Evolutionary conservation across 2,329 filamentous ascomycete genomes (phyloP), one percentile per base, ranked within the genome.

Genomic region (Exserohilum rostratum): DNA sequence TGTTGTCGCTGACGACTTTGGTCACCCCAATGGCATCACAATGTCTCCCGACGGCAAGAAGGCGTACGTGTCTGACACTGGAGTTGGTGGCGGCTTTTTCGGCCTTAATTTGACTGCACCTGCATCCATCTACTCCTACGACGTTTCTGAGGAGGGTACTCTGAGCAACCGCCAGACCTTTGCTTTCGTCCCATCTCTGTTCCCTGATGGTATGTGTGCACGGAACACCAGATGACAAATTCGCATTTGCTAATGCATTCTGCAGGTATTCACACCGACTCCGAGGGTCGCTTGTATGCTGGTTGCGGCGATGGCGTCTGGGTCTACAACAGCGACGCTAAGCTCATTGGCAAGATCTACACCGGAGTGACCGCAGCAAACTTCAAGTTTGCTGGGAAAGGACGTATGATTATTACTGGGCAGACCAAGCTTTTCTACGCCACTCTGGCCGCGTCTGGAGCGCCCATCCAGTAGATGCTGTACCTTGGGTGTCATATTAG

Each of bases 271-370:
- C 60, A 66, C 47, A 60, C 58, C 20, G 66, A 67, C 30, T 64
- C 62, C 10, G 71, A 79, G 11, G 85, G 85, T 1, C 83, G 86
- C 46, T 78, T 87, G 2, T 87, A 80, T 58, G 72, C 77, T 34
- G 80, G 78, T 0, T 80, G 79, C 51, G 76, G 74, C 3, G 81
- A 81, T 51, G 81, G 81, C 10, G 69, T 84, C n/a, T 79, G 82
- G 55, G 74, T 83, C 2, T 84, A 78, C 76, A 79, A 72, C 40
- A 55, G 75, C 1, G 76, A 72, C 3, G 80, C 80, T 4, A 70
- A 70, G 18, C 69, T 80, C 0, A 73, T 83, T 29, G 81, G 80
- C 25, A 67, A 67, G 45, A 64, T 67, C 46, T 66, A 65, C 22
- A 66, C 65, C 3, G 63, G 60, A 20, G 58, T 53, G n/a, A 47